A percentile compares a stretch with the other conserved stretches of the same genome.
phyloP scores from a whole-genome alignment of 257 asterid genomes.

The Gynochthodes officinalis region DNA sequence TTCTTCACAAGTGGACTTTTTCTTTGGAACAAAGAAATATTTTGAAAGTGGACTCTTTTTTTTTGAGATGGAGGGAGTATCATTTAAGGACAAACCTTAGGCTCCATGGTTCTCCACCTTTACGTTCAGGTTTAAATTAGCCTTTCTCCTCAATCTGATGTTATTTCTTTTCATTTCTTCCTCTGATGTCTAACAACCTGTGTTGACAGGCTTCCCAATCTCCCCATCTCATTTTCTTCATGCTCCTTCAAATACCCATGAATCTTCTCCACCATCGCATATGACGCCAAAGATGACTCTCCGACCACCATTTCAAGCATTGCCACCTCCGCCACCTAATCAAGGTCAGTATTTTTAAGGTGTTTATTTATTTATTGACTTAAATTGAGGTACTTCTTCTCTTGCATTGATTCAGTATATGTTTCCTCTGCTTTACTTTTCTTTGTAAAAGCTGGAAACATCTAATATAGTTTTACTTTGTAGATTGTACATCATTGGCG shows the following conservation, averaged over 20 bases:
- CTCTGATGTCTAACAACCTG: constrained; percentile 17
- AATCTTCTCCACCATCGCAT: constrained; percentile 41
- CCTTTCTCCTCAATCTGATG: not conserved
- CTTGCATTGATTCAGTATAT: not conserved
- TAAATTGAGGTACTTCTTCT: constrained; percentile 7
- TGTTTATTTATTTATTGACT: not conserved
- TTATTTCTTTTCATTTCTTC: constrained; percentile 7
- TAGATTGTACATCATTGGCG: constrained; percentile 67
- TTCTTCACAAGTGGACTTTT: no score
- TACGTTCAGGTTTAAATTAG: constrained; percentile 29
- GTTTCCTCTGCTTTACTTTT: constrained; percentile 6
- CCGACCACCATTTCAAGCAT: constrained; percentile 47
- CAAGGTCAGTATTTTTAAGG: constrained; percentile 37
- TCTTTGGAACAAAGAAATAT: no score
- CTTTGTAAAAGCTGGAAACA: constrained; percentile 6
- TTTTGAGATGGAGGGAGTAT: no score
- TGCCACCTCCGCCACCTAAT: constrained; percentile 92
- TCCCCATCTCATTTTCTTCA: constrained; percentile 33
- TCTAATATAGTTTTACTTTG: constrained; percentile 15
- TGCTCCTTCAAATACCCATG: constrained; percentile 28
- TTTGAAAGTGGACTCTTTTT: no score
- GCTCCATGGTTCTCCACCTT: constrained; percentile 35
- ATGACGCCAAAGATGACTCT: constrained; percentile 47
- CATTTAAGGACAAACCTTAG: constrained; percentile 24
- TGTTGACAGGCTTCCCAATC: constrained; percentile 34